Percentiles rank a stretch among this genome's conserved stretches.
These are phyloP conservation scores for Psilocybe tampanensis DNA, from an alignment of 768 basidiomycete species.

Conservation along the genomic window DNA sequence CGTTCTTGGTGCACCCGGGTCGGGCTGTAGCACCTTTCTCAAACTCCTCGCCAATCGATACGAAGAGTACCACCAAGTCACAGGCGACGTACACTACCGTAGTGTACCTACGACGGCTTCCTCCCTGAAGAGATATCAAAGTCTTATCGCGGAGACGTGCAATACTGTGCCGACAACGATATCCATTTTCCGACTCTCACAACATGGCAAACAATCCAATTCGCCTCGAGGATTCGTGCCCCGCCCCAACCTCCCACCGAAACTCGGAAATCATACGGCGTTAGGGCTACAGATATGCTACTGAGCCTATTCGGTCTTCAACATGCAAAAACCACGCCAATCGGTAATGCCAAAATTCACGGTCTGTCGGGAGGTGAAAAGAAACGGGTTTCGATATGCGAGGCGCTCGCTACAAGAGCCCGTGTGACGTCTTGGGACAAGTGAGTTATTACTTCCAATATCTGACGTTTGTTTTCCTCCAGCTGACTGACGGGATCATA, in stretches of 20 bases:
- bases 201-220: slow-evolving; percentile 73
- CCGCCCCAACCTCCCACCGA: slow-evolving; percentile 52
- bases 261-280: slow-evolving; percentile 39
- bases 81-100: slow-evolving; percentile 74
- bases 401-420: slow-evolving; percentile 58
- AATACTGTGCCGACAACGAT: slow-evolving; percentile 85
- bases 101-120: slow-evolving; percentile 82
- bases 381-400: slow-evolving; percentile 81
- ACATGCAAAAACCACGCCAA: slow-evolving; percentile 69
- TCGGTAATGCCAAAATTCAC: slow-evolving; percentile 78
- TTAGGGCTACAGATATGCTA: slow-evolving; percentile 51
- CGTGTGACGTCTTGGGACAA: slow-evolving; percentile 70
- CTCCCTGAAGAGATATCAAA: slow-evolving; percentile 61
- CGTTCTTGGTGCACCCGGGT: slow-evolving; percentile 82
- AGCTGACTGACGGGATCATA: too few relatives aligned
- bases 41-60: slow-evolving; percentile 80
- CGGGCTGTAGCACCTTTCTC: slow-evolving; percentile 84
- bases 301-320: slow-evolving; percentile 74
- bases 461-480: too few relatives aligned
- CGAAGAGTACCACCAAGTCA: slow-evolving; percentile 64
- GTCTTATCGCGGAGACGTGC: slow-evolving; percentile 77
- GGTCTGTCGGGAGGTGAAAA: slow-evolving; percentile 77
- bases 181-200: slow-evolving; percentile 85
- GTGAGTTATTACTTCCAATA: too few relatives aligned
- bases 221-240: slow-evolving; percentile 67